Percentiles rank a stretch among this genome's conserved stretches.
Evolutionary conservation across 495 filamentous ascomycete genomes (phyloP).

Genomic region (Aspergillus asperescens): DNA sequence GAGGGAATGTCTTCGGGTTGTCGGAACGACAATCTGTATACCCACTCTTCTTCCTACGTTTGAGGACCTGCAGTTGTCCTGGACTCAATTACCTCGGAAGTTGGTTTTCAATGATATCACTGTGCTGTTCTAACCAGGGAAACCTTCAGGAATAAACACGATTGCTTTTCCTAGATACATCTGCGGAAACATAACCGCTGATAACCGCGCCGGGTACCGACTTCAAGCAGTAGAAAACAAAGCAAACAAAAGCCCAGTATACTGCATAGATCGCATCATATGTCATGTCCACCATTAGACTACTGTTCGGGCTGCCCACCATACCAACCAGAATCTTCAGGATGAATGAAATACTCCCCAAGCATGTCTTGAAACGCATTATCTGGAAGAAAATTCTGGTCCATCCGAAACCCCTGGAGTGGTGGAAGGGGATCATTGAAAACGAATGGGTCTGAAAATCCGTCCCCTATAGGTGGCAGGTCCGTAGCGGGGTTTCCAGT

Average conservation of each 20-base stretch:
- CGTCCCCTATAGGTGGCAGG: background rate
- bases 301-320: background rate
- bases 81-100: too few species aligned
- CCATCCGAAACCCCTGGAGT: background rate
- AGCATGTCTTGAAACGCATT: background rate
- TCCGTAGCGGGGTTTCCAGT: background rate
- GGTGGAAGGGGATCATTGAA: background rate
- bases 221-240: background rate
- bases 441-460: background rate
- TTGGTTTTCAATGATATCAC: too few species aligned
- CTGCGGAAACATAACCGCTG: background rate
- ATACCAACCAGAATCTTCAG: background rate
- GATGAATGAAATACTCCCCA: background rate
- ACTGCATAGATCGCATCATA: background rate
- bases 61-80: too few species aligned
- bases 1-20: conserved; percentile 29
- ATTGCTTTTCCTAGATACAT: background rate
- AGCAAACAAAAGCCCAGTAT: background rate
- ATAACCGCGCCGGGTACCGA: background rate
- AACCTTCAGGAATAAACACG: background rate
- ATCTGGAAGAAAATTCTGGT: too few species aligned
- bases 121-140: background rate
- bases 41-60: too few species aligned
- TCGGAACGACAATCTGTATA: too few species aligned
- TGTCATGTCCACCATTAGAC: too few species aligned